Evolutionary conservation across 352 stramenopile genomes (phyloP).

Genomic region (Pythium guiyangense): DNA sequence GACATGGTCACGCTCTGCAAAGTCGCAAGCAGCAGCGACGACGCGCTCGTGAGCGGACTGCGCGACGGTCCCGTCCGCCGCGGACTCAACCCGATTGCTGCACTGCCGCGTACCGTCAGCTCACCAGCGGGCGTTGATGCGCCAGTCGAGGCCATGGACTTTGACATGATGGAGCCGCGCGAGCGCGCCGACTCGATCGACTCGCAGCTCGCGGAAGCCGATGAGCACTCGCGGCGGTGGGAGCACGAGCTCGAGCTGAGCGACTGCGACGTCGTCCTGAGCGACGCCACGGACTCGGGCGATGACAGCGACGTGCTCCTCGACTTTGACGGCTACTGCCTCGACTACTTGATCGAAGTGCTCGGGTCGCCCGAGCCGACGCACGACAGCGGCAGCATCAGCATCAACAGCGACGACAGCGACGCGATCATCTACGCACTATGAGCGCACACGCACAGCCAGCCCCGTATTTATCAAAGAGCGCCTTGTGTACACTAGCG

Average conservation of each 20-base stretch:
- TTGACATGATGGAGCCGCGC: neutral
- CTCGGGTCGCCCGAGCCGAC: neutral
- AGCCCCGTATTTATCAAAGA: neutral
- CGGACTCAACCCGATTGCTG: constrained; percentile 5
- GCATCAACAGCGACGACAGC: neutral
- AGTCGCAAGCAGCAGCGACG: constrained; percentile 3
- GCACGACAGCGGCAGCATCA: neutral
- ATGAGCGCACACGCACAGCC: neutral
- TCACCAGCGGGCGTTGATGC: constrained; percentile 4
- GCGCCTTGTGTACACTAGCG: too few species aligned
- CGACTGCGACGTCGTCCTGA: constrained; percentile 3
- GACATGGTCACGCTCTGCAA: constrained; percentile 24
- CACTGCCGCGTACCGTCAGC: neutral
- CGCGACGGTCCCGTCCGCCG: constrained; percentile 1
- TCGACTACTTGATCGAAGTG: constrained; percentile 14
- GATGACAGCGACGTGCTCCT: constrained; percentile 8
- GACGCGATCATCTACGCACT: constrained; percentile 6
- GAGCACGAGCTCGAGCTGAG: neutral
- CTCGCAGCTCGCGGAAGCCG: constrained; percentile 1
- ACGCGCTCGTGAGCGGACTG: neutral
- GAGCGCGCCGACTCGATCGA: constrained; percentile 7
- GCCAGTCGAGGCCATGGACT: constrained; percentile 2
- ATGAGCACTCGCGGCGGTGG: neutral
- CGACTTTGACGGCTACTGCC: constrained; percentile 12
- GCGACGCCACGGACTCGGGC: constrained; percentile 5